Percentiles rank a stretch among this genome's conserved stretches.
These are phyloP conservation scores for Circinella umbellata DNA, from an alignment of 371 early-diverging fungal species.

Conservation along the genomic window DNA sequence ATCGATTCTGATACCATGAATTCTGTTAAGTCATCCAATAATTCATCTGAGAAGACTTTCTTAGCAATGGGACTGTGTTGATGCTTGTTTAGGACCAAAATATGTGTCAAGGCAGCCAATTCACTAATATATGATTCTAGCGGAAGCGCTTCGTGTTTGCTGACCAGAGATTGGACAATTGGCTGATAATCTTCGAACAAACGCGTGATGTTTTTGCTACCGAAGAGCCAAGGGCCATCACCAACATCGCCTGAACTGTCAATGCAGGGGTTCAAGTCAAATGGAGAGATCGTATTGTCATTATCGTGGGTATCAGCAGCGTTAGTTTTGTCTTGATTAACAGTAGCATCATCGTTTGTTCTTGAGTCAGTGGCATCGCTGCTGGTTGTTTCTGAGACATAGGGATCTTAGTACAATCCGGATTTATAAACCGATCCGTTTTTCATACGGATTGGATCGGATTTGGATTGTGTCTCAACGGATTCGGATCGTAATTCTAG, in stretches of 20 bases:
- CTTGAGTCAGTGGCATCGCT: conserved; percentile 14
- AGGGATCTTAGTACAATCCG: too few species aligned
- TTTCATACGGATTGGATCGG: too few species aligned
- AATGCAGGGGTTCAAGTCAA: too few species aligned
- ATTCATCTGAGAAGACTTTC: conserved; percentile 21
- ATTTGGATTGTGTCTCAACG: too few species aligned
- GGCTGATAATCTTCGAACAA: conserved; percentile 16
- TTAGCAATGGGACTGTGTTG: conserved; percentile 33
- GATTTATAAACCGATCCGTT: too few species aligned
- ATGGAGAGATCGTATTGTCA: too few species aligned
- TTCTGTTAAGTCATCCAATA: conserved; percentile 25
- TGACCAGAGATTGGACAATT: conserved; percentile 13
- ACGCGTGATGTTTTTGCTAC: conserved; percentile 11
- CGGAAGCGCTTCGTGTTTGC: conserved; percentile 23
- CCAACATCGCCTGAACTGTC: too few species aligned
- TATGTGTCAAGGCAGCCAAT: conserved; percentile 29
- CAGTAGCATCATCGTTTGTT: background rate
- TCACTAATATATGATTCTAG: conserved; percentile 28
- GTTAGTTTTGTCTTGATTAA: conserved; percentile 3
- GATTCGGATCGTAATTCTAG: too few species aligned
- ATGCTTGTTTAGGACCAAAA: conserved; percentile 22
- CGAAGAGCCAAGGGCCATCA: conserved; percentile 20
- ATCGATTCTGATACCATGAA: conserved; percentile 19
- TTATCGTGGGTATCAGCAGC: too few species aligned
- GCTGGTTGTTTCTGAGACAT: background rate